phyloP scores from a whole-genome alignment of 2,329 filamentous ascomycete genomes.

The Diplodia mutila region DNA sequence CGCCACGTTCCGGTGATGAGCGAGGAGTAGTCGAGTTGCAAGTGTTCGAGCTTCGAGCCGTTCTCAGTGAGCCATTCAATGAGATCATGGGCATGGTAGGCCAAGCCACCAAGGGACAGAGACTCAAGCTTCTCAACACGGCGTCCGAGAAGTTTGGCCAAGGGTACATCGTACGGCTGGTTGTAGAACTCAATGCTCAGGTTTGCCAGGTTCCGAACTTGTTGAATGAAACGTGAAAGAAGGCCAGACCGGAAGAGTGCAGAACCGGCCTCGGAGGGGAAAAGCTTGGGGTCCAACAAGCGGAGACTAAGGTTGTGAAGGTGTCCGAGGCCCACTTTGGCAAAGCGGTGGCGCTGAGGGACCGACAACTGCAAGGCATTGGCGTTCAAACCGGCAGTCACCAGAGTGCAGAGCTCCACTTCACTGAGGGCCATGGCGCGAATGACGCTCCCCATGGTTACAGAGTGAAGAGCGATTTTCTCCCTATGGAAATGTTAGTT shows the following conservation, averaged over 20 bases:
- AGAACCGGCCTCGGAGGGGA: neutral
- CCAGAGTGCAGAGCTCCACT: neutral
- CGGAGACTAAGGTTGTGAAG: conserved; percentile 15
- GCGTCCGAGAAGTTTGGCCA: conserved; percentile 5
- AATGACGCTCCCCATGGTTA: neutral
- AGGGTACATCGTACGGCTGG: neutral
- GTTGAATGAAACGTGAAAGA: neutral
- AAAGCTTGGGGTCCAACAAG: conserved; percentile 2
- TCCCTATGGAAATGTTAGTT: neutral
- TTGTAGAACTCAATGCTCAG: conserved; percentile 9
- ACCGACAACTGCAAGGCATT: neutral
- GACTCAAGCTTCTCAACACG: conserved; percentile 15
- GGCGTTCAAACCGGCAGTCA: neutral
- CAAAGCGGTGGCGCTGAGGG: conserved; percentile 6
- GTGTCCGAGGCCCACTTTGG: neutral
- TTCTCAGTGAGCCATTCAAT: conserved; percentile 4
- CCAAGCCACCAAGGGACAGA: neutral
- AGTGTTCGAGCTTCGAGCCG: neutral
- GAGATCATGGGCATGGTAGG: conserved; percentile 12
- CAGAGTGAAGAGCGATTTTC: neutral
- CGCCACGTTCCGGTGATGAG: conserved; percentile 15
- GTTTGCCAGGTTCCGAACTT: neutral
- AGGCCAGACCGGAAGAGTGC: conserved; percentile 9
- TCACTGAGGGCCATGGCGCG: conserved; percentile 13
- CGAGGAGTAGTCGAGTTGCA: conserved; percentile 9